phyloP scores from a whole-genome alignment of 495 filamentous ascomycete genomes.

The Coniosporium apollinis region DNA sequence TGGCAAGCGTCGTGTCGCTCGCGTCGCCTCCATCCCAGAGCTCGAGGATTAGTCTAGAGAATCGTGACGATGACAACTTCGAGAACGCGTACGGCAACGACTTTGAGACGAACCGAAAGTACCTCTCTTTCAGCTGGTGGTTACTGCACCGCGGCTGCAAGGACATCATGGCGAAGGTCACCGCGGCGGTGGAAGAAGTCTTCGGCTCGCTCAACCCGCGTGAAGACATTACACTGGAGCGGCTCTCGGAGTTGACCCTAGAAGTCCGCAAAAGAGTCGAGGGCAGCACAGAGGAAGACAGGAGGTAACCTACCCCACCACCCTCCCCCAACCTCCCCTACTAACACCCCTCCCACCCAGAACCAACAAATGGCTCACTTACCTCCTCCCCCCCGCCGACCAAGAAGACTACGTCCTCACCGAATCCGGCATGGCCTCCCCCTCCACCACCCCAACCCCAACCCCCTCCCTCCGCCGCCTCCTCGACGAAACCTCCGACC shows the following conservation, averaged over 20 bases:
- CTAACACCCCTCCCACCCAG: constrained; percentile 12
- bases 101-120: constrained; percentile 84
- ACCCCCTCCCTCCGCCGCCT: constrained; percentile 56
- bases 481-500: constrained; percentile 88
- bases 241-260: constrained; percentile 58
- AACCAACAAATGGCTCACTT: constrained; percentile 57
- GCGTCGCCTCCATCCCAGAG: constrained; percentile 43
- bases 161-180: constrained; percentile 60
- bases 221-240: constrained; percentile 66
- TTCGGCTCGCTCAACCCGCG: constrained; percentile 76
- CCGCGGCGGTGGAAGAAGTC: constrained; percentile 62
- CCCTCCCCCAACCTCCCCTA: not conserved
- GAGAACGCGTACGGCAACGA: constrained; percentile 74
- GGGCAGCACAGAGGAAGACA: constrained; percentile 46
- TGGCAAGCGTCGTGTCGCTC: constrained; percentile 81
- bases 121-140: constrained; percentile 97
- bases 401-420: constrained; percentile 67
- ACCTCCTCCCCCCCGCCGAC: constrained; percentile 60
- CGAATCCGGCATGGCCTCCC: constrained; percentile 59
- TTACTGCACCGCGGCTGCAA: constrained; percentile 82
- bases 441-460: constrained; percentile 28
- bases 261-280: constrained; percentile 75
- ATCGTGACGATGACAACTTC: constrained; percentile 67
- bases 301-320: constrained; percentile 30
- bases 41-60: constrained; percentile 68